Evolutionary conservation across 108 stramenopile genomes (phyloP).

Genomic region (Conticribra guillardii): DNA sequence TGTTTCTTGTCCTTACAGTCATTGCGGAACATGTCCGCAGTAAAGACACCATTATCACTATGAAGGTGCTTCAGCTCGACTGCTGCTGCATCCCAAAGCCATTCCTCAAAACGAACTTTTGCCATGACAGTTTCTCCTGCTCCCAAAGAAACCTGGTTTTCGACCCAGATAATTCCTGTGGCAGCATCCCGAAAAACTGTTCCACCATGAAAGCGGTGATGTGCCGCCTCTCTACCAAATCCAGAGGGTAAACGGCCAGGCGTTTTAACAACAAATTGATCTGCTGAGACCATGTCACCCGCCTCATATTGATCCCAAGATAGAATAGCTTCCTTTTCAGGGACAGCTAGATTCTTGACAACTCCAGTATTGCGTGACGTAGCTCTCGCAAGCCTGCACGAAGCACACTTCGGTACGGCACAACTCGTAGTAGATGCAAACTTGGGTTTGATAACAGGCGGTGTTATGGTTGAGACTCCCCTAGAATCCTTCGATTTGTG

Average conservation of each 20-base stretch:
- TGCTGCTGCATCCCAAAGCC: background rate
- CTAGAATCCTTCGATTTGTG: background rate
- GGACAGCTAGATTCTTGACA: background rate
- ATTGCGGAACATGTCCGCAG: too few species aligned
- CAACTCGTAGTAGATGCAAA: background rate
- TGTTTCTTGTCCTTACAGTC: conserved; percentile 21
- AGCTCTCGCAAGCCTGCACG: background rate
- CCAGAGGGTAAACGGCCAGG: conserved; percentile 38
- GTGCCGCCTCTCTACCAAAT: conserved; percentile 21
- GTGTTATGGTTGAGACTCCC: background rate
- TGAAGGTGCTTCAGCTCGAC: conserved; percentile 28
- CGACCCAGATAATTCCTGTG: conserved; percentile 10
- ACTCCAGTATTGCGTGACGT: background rate
- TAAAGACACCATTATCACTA: conserved; percentile 44
- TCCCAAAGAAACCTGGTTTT: conserved; percentile 25
- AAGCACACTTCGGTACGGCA: background rate
- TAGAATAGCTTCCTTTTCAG: background rate
- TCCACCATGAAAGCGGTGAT: conserved; percentile 17
- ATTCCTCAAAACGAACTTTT: conserved; percentile 46
- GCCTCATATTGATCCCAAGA: background rate
- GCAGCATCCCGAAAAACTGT: conserved; percentile 52
- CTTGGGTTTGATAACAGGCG: background rate
- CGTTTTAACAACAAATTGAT: too few species aligned
- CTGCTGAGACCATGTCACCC: conserved; percentile 44
- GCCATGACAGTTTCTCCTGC: conserved; percentile 41